Percentiles rank a stretch among this genome's conserved stretches.
These are phyloP conservation scores for Hemisphaericaspora nanyangensis DNA, from an alignment of 805 yeast genomes.

Conservation along the genomic window DNA sequence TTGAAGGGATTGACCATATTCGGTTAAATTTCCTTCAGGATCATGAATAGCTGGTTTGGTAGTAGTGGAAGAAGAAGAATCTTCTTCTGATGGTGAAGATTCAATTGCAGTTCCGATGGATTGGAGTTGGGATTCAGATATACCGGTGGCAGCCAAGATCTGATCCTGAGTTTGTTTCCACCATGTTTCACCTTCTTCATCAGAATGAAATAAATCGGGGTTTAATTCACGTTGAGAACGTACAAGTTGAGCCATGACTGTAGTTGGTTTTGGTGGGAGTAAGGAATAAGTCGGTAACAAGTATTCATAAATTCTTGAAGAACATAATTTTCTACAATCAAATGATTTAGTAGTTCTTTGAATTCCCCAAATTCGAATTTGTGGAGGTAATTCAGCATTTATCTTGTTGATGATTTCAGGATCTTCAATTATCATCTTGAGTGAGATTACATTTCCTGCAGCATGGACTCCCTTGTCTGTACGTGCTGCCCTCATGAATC, in stretches of 20 bases:
- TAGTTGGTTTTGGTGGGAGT: constrained; percentile 82
- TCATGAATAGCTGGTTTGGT: constrained; percentile 14
- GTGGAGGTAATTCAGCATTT: constrained; percentile 74
- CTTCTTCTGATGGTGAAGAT: constrained; percentile 15
- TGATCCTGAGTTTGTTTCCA: constrained; percentile 55
- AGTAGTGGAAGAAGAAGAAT: background rate
- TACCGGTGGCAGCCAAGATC: constrained; percentile 21
- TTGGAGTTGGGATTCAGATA: constrained; percentile 7
- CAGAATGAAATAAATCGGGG: constrained; percentile 60
- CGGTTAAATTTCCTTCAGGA: constrained; percentile 31
- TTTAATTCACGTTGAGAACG: constrained; percentile 45
- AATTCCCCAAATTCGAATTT: constrained; percentile 90
- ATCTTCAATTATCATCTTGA: constrained; percentile 82
- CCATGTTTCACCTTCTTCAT: constrained; percentile 68
- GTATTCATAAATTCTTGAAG: constrained; percentile 94
- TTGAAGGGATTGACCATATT: constrained; percentile 40
- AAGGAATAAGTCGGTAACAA: constrained; percentile 87
- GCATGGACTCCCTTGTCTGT: constrained; percentile 98
- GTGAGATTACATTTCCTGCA: constrained; percentile 86
- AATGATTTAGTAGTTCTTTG: constrained; percentile 85
- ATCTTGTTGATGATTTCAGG: constrained; percentile 68
- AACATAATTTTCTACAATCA: constrained; percentile 93
- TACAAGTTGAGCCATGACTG: constrained; percentile 60
- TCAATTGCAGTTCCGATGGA: constrained; percentile 2
- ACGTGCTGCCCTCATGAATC: constrained; percentile 83